Conservation (phyloP, 2,329 filamentous ascomycete species). For the Alternaria burnsii region DNA sequence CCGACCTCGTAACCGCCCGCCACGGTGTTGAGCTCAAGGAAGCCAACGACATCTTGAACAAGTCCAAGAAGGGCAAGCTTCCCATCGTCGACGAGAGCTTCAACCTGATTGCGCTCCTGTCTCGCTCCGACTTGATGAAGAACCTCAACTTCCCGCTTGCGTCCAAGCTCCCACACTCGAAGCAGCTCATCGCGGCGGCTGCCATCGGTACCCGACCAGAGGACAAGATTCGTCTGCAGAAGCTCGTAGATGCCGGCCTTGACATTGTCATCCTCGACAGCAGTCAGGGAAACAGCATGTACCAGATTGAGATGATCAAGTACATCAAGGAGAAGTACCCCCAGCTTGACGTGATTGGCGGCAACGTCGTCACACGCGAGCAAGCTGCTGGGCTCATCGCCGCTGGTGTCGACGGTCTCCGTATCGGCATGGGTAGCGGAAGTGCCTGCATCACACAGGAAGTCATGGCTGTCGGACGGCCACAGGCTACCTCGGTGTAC, state of each 20-base stretch:
- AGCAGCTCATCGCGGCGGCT: slow-evolving; percentile 95
- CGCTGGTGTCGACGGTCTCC: slow-evolving; percentile 92
- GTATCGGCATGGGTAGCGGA: slow-evolving; percentile 98
- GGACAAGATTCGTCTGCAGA: slow-evolving; percentile 85
- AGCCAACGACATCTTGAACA: slow-evolving; percentile 90
- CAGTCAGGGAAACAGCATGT: slow-evolving; percentile 98
- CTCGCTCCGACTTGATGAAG: slow-evolving; percentile 90
- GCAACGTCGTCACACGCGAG: slow-evolving; percentile 97
- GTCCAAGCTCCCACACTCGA: slow-evolving; percentile 94
- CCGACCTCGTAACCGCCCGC: slow-evolving; percentile 86
- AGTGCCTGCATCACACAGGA: slow-evolving; percentile 99
- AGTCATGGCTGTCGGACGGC: slow-evolving; percentile 98
- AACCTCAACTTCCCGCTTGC: slow-evolving; percentile 97
- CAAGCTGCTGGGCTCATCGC: slow-evolving; percentile 93
- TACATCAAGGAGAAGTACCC: slow-evolving; percentile 91
- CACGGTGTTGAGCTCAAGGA: slow-evolving; percentile 83
- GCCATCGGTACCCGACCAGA: slow-evolving; percentile 94
- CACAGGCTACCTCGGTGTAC: slow-evolving; percentile 92
- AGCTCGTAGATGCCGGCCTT: slow-evolving; percentile 91
- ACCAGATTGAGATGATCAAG: slow-evolving; percentile 98
- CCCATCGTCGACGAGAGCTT: slow-evolving; percentile 85
- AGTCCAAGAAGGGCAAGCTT: slow-evolving; percentile 98
- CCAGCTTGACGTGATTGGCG: slow-evolving; percentile 90
- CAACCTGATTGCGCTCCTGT: slow-evolving; percentile 69
- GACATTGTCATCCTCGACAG: slow-evolving; percentile 96